These are phyloP conservation scores for Sordariomycetes sp. DNA, from an alignment of 2,329 filamentous ascomycete genomes.

Conservation along the genomic window DNA sequence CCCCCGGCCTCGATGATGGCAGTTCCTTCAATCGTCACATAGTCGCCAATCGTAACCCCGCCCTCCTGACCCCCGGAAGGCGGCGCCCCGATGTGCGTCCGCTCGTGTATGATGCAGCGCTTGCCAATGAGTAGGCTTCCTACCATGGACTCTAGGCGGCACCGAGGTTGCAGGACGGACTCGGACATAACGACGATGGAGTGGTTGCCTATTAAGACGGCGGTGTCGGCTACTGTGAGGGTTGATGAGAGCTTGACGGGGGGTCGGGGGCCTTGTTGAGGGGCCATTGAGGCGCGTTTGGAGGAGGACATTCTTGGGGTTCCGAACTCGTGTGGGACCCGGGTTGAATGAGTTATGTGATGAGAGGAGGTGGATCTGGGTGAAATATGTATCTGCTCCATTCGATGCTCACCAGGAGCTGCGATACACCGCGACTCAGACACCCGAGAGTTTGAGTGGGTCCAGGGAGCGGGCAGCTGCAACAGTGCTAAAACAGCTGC, in stretches of 20 bases:
- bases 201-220: constrained; percentile 55
- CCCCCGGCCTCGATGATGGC: constrained; percentile 48
- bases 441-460: too few relatives aligned
- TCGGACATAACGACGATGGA: constrained; percentile 67
- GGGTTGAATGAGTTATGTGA: background rate
- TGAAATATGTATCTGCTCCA: background rate
- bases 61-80: constrained; percentile 15
- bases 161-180: constrained; percentile 75
- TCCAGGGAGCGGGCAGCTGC: background rate
- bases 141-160: constrained; percentile 62
- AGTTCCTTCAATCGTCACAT: constrained; percentile 47
- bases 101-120: constrained; percentile 70
- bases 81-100: constrained; percentile 37
- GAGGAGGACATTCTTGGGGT: constrained; percentile 22
- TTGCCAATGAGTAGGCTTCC: constrained; percentile 73
- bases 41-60: constrained; percentile 46
- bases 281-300: constrained; percentile 44
- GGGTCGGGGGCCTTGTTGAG: constrained; percentile 41
- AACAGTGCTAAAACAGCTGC: background rate
- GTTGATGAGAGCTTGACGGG: constrained; percentile 48
- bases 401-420: background rate
- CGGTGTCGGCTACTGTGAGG: constrained; percentile 48
- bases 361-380: background rate
- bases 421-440: background rate
- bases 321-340: background rate